Percentiles rank a stretch among this genome's conserved stretches.
phyloP scores from a whole-genome alignment of 2,329 filamentous ascomycete genomes.

The Xylaria multiplex region DNA sequence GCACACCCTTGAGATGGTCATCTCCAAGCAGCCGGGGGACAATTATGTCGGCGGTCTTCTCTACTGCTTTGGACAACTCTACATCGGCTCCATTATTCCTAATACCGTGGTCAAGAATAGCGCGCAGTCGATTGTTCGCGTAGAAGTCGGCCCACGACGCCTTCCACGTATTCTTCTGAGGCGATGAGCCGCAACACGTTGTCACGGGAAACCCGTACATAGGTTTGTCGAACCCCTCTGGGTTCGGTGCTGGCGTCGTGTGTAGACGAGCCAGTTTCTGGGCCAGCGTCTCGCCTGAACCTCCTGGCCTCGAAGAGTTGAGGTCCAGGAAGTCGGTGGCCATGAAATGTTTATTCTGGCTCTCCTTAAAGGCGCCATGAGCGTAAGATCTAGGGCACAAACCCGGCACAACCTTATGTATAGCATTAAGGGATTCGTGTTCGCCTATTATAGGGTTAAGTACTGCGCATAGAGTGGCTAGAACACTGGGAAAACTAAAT shows the following conservation, averaged over 20 bases:
- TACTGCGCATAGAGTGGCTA: background rate
- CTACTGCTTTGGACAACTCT: constrained; percentile 71
- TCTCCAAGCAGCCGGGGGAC: constrained; percentile 82
- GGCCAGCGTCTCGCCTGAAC: constrained; percentile 70
- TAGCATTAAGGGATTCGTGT: constrained; percentile 83
- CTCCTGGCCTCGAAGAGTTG: constrained; percentile 53
- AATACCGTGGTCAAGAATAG: constrained; percentile 68
- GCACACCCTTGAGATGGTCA: constrained; percentile 69
- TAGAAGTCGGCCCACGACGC: constrained; percentile 87
- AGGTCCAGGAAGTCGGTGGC: constrained; percentile 86
- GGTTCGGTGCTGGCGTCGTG: constrained; percentile 75
- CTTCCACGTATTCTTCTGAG: constrained; percentile 80
- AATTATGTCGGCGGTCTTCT: constrained; percentile 69
- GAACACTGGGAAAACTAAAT: background rate
- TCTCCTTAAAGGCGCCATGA: constrained; percentile 69
- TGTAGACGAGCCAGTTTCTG: constrained; percentile 83
- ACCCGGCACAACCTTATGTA: constrained; percentile 75
- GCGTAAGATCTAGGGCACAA: constrained; percentile 82
- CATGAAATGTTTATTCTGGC: constrained; percentile 64
- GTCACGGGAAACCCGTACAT: constrained; percentile 85
- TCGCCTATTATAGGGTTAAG: constrained; percentile 68
- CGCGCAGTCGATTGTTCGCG: constrained; percentile 76
- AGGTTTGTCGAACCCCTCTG: constrained; percentile 65
- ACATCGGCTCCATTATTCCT: constrained; percentile 71
- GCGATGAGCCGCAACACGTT: constrained; percentile 87